Evolutionary conservation across 805 yeast genomes (phyloP).

Genomic region (Torulaspora microellipsoides): DNA sequence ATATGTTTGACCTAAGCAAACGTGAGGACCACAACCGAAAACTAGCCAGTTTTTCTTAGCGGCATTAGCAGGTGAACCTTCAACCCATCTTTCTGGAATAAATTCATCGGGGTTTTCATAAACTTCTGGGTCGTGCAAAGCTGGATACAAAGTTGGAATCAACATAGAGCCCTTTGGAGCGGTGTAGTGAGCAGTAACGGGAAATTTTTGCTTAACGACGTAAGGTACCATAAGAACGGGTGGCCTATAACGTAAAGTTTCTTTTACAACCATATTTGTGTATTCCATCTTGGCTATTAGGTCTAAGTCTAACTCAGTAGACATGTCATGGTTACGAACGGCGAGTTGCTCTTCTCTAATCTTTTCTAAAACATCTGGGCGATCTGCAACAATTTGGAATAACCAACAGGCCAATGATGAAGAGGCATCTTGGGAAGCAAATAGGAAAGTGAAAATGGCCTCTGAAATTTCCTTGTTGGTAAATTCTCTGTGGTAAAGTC

Average conservation of each 20-base stretch:
- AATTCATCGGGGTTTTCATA: slow-evolving; percentile 92
- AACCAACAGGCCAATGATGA: slow-evolving; percentile 97
- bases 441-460: slow-evolving; percentile 91
- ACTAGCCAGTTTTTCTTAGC: slow-evolving; percentile 91
- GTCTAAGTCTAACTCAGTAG: slow-evolving; percentile 55
- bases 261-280: slow-evolving; percentile 87
- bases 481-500: slow-evolving; percentile 71
- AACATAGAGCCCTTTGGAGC: slow-evolving; percentile 98
- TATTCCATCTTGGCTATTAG: slow-evolving; percentile 82
- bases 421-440: slow-evolving; percentile 97
- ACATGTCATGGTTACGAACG: slow-evolving; percentile 75
- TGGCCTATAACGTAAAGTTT: slow-evolving; percentile 90
- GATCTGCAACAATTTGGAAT: slow-evolving; percentile 91
- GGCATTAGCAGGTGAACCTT: slow-evolving; percentile 68
- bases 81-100: slow-evolving; percentile 93
- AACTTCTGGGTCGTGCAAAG: slow-evolving; percentile 95
- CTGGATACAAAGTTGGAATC: slow-evolving; percentile 92
- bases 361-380: slow-evolving; percentile 84
- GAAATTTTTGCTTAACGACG: slow-evolving; percentile 81
- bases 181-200: slow-evolving; percentile 74
- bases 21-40: slow-evolving; percentile 96
- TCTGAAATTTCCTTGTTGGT: slow-evolving; percentile 89
- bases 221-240: slow-evolving; percentile 99
- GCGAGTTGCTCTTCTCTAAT: slow-evolving; percentile 87
- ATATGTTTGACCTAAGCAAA: slow-evolving; percentile 90